A percentile compares a stretch with the other conserved stretches of the same genome.
Evolutionary conservation across 352 stramenopile genomes (phyloP).

Genomic region (Globisporangium splendens): DNA sequence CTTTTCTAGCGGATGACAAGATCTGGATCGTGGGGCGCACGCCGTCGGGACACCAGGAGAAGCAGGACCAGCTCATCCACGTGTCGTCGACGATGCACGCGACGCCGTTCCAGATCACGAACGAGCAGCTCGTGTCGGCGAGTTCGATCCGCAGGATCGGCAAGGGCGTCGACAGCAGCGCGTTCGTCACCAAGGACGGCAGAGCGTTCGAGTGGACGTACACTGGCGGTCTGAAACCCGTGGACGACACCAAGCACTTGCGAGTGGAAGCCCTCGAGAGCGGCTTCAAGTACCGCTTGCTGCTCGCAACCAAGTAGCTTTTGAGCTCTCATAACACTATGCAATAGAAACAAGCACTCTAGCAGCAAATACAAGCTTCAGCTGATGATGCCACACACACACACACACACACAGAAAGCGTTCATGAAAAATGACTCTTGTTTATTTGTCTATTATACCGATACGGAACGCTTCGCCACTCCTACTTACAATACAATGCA

Average conservation of each 20-base stretch:
- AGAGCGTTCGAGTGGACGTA: slow-evolving; percentile 76
- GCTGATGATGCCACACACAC: too few relatives aligned
- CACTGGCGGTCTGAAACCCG: slow-evolving; percentile 41
- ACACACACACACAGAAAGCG: too few relatives aligned
- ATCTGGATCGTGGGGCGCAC: slow-evolving; percentile 78
- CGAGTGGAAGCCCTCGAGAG: slow-evolving; percentile 59
- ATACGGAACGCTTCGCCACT: not conserved
- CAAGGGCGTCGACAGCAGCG: slow-evolving; percentile 74
- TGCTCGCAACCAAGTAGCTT: slow-evolving; percentile 23
- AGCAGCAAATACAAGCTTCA: not conserved
- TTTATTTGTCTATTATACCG: too few relatives aligned
- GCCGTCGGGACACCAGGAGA: slow-evolving; percentile 59
- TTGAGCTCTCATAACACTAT: not conserved
- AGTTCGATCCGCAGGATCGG: slow-evolving; percentile 57
- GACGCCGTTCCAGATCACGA: slow-evolving; percentile 61
- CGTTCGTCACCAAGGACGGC: slow-evolving; percentile 68
- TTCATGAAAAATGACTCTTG: too few relatives aligned
- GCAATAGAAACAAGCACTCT: slow-evolving; percentile 5
- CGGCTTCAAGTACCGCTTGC: slow-evolving; percentile 67
- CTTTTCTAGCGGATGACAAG: slow-evolving; percentile 55
- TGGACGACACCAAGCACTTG: slow-evolving; percentile 36
- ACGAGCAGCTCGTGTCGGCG: slow-evolving; percentile 37
- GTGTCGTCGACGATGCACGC: slow-evolving; percentile 72
- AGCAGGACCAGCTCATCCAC: slow-evolving; percentile 44
- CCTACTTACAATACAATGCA: not conserved